Conservation (phyloP, 441 rosid species). For the Manihot esculenta region DNA sequence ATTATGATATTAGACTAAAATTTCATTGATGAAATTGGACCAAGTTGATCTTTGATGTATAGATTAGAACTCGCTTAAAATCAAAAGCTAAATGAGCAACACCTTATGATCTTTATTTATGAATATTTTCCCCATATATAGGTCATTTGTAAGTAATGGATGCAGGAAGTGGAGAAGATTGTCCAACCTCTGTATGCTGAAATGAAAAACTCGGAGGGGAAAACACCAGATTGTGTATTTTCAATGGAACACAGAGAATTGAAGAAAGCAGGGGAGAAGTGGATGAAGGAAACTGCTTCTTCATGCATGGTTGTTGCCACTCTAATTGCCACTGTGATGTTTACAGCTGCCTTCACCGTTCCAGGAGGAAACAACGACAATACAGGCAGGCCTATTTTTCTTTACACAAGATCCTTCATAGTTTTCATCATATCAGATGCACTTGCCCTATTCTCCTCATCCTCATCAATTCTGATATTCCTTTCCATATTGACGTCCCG, state of each 20-base stretch:
- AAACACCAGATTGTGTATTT: slow-evolving; percentile 37
- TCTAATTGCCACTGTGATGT: slow-evolving; percentile 39
- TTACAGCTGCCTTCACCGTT: slow-evolving; percentile 32
- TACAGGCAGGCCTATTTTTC: slow-evolving; percentile 35
- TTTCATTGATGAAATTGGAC: no score
- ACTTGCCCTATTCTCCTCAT: slow-evolving; percentile 38
- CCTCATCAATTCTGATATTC: slow-evolving; percentile 46
- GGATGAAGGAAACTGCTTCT: slow-evolving; percentile 42
- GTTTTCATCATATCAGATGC: slow-evolving; percentile 44
- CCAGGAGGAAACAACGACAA: slow-evolving; percentile 43
- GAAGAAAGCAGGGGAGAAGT: slow-evolving; percentile 43
- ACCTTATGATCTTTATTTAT: no score
- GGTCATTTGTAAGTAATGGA: not conserved
- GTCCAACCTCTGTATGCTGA: slow-evolving; percentile 35
- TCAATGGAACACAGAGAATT: slow-evolving; percentile 32
- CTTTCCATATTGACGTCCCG: slow-evolving; percentile 47
- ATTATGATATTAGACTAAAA: no score
- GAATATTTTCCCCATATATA: not conserved
- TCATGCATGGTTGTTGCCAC: slow-evolving; percentile 31
- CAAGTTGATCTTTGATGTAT: no score
- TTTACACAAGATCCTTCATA: slow-evolving; percentile 24
- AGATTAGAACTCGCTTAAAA: no score
- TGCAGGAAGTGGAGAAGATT: slow-evolving; percentile 46
- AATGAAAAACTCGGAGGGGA: slow-evolving; percentile 26
- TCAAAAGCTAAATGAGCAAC: no score